Evolutionary conservation across 805 yeast genomes (phyloP), one percentile per base, ranked within the genome.

Genomic region (Ogataea nonfermentans): DNA sequence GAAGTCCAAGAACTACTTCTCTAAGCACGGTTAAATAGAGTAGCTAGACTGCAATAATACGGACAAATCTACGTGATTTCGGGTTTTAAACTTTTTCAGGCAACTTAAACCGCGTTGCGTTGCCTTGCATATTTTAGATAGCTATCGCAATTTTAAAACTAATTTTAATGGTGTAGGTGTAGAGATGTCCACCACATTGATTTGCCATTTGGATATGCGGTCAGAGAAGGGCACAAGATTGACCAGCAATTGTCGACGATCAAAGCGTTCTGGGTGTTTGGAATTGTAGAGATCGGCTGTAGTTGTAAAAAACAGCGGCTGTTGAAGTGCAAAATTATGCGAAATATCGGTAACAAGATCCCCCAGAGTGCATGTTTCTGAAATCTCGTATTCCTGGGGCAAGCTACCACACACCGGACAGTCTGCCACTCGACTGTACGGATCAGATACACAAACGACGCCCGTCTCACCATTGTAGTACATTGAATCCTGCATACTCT

Each of bases 381-480:
- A 25, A n/a, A 53, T 26, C 8, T 35, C 32, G 30, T 42, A 17
- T n/a, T 50, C 53, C 19, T 44, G 40, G 9, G 56, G 52, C 25
- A 43, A 26, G 27, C 49, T 49, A 0, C 93, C 90, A 62, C 98
- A 91, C 1, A 88, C 91, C 0, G 83, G 73, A 57, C 98, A 91
- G 42, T 75, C 75, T 0, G 67, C 66, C 35, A 76, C 68, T 46
- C 74, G 73, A 29, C 79, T 73, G 51, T 82, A 81, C 15, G 75
- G 66, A 57, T 84, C 88, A 14, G 84, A 76, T 47, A 82, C 84
- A 1, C 86, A 79, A 61, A 82, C 86, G 4, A 83, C 78, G 1
- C 91, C 85, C 37, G 78, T 79, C 38, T 82, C 81, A 0, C 98
- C 98, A 17, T 89, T 78, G 55, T 86, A 86, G 78, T 83, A 84